These are phyloP conservation scores for Ganoderma lingzhi DNA, from an alignment of 1,284 basidiomycete genomes.

Conservation along the genomic window DNA sequence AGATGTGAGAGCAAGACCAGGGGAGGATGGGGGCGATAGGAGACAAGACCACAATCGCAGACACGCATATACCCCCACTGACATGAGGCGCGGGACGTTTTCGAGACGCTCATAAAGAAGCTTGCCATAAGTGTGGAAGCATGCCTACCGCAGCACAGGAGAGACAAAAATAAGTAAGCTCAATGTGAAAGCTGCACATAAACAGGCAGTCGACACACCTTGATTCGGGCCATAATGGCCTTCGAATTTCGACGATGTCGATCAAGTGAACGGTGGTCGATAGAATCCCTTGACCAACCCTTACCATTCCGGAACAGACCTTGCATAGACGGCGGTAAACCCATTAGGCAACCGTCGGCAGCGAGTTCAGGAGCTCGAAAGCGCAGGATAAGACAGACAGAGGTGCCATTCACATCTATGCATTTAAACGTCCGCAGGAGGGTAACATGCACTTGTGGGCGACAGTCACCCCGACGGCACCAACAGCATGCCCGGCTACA, in stretches of 20 bases:
- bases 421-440: conserved; percentile 23
- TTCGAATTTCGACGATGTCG: neutral
- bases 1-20: neutral
- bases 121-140: neutral
- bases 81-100: neutral
- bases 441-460: conserved; percentile 17
- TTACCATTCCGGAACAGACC: neutral
- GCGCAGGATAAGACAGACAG: neutral
- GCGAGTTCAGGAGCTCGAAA: too few relatives aligned
- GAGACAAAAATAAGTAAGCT: neutral
- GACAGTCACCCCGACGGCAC: conserved; percentile 10
- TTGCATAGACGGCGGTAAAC: neutral
- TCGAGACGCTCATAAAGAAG: neutral
- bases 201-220: neutral
- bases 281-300: neutral
- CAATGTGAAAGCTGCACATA: neutral
- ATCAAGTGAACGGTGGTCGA: neutral
- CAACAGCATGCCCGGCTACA: neutral
- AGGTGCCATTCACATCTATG: conserved; percentile 25
- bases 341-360: neutral
- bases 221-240: neutral
- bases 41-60: neutral
- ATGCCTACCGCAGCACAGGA: conserved; percentile 18
- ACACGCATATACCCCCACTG: neutral
- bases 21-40: neutral